phyloP scores from a whole-genome alignment of 306 rosid genomes.

The Gastrolobium villosum region DNA sequence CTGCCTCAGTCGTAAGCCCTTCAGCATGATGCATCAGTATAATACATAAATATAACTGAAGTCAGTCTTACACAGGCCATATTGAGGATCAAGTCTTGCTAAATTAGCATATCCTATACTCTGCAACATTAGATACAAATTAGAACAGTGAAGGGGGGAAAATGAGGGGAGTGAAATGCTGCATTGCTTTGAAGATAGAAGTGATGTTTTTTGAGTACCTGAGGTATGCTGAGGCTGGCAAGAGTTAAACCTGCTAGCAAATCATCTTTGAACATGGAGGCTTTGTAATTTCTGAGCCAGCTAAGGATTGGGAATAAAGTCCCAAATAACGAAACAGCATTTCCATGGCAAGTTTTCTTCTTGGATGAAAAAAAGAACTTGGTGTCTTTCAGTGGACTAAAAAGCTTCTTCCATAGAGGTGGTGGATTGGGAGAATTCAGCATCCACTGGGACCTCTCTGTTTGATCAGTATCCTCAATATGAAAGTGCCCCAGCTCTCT shows the following conservation, averaged over 20 bases:
- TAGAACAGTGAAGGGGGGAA: neutral
- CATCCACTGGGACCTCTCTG: constrained; percentile 63
- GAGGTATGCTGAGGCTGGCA: constrained; percentile 93
- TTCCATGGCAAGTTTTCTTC: constrained; percentile 32
- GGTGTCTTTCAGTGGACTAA: constrained; percentile 49
- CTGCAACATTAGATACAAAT: constrained; percentile 54
- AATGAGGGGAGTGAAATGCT: neutral
- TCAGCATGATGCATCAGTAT: neutral
- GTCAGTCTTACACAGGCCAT: constrained; percentile 79
- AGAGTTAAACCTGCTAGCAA: constrained; percentile 89
- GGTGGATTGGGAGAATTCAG: constrained; percentile 77
- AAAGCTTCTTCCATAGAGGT: constrained; percentile 54
- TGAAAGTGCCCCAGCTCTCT: constrained; percentile 48
- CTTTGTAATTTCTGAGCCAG: constrained; percentile 72
- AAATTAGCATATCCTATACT: constrained; percentile 93
- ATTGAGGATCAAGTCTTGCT: constrained; percentile 89
- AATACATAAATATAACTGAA: neutral
- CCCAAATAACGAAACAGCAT: constrained; percentile 48
- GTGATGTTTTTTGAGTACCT: constrained; percentile 53
- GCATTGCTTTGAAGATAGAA: neutral
- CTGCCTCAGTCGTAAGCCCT: too few species aligned
- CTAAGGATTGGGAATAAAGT: constrained; percentile 74
- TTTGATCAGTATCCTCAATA: constrained; percentile 37
- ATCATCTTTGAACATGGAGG: constrained; percentile 71
- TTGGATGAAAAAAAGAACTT: constrained; percentile 46